Evolutionary conservation across 78 protist species (phyloP).

Genomic region (Emiliania huxleyi): DNA sequence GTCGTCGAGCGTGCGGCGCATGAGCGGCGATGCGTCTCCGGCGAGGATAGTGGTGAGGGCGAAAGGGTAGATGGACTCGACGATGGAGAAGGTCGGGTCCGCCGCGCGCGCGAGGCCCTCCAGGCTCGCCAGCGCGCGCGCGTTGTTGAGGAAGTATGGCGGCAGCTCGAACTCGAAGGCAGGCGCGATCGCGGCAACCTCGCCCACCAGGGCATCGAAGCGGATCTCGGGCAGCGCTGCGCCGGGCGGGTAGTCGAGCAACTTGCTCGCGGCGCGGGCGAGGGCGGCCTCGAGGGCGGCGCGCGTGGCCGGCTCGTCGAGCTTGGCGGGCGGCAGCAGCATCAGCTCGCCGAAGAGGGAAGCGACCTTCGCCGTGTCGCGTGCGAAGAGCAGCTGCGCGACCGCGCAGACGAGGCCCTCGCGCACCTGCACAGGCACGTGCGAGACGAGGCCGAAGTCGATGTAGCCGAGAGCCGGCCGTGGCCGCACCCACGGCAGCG

Average conservation of each 20-base stretch:
- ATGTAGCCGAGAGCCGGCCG: slow-evolving; percentile 24
- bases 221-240: not conserved
- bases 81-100: not conserved
- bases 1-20: not conserved
- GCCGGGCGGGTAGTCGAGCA: not conserved
- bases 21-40: not conserved
- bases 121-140: slow-evolving; percentile 15
- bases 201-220: not conserved
- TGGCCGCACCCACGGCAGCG: too few species aligned
- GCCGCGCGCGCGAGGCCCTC: slow-evolving; percentile 17
- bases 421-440: not conserved
- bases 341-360: slow-evolving; percentile 15
- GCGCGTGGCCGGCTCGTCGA: not conserved
- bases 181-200: slow-evolving; percentile 19
- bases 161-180: slow-evolving; percentile 4
- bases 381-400: slow-evolving; percentile 12
- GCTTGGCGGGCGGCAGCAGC: slow-evolving; percentile 4
- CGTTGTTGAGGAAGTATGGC: slow-evolving; percentile 38
- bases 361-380: not conserved
- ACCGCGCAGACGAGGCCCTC: slow-evolving; percentile 35
- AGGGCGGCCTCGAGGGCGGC: not conserved
- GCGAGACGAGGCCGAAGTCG: slow-evolving; percentile 28
- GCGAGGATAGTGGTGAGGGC: not conserved
- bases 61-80: not conserved
- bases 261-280: not conserved